Percentiles rank a stretch among this genome's conserved stretches.
Evolutionary conservation across 2,329 filamentous ascomycete genomes (phyloP).

Genomic region (Phaeosphaeria sp.): DNA sequence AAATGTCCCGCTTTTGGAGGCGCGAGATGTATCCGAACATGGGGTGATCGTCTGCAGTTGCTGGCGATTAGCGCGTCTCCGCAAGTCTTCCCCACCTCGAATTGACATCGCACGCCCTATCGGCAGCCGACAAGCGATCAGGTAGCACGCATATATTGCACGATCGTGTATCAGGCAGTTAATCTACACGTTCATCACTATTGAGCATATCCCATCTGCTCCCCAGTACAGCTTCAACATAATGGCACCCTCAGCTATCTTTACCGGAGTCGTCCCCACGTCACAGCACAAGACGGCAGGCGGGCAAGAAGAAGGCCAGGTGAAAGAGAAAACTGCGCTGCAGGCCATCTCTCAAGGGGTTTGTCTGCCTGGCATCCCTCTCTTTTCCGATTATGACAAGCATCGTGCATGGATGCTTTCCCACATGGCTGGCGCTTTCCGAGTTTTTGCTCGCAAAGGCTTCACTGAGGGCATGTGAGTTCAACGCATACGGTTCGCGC

Average conservation of each 20-base stretch:
- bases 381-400: conserved; percentile 59
- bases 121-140: background rate
- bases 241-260: conserved; percentile 45
- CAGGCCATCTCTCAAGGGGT: conserved; percentile 56
- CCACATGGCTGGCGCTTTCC: conserved; percentile 72
- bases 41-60: background rate
- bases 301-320: conserved; percentile 26
- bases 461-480: conserved; percentile 69
- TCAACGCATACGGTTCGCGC: background rate
- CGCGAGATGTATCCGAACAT: background rate
- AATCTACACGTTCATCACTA: background rate
- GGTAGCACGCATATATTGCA: background rate
- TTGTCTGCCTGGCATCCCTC: conserved; percentile 62
- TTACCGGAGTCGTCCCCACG: conserved; percentile 11
- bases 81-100: background rate
- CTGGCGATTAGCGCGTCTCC: background rate
- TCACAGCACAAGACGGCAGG: conserved; percentile 26
- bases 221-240: background rate
- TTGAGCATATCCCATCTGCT: no score
- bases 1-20: no score
- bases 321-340: conserved; percentile 40
- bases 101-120: background rate
- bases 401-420: conserved; percentile 69
- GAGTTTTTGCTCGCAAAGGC: conserved; percentile 69
- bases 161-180: background rate